Evolutionary conservation across 768 basidiomycete species (phyloP).

Genomic region (Ramaria sp.): DNA sequence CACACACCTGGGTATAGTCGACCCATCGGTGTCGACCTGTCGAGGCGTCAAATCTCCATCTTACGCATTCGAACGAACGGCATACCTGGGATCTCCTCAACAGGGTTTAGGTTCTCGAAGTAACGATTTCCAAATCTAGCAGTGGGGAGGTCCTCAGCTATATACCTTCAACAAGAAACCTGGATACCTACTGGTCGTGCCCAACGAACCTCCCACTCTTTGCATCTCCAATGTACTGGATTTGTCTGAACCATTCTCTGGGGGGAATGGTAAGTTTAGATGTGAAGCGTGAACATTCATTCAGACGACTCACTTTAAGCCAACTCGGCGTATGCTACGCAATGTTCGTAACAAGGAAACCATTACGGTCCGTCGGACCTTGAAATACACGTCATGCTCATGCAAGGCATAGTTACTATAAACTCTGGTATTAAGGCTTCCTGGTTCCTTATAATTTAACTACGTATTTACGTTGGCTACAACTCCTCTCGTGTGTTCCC

Average conservation of each 20-base stretch:
- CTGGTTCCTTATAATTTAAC: not conserved
- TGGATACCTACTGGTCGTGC: slow-evolving; percentile 63
- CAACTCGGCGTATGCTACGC: slow-evolving; percentile 64
- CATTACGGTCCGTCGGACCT: slow-evolving; percentile 28
- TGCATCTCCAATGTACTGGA: slow-evolving; percentile 92
- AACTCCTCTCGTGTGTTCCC: slow-evolving; percentile 26
- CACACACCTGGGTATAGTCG: slow-evolving; percentile 65
- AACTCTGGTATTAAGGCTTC: no score
- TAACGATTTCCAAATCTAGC: slow-evolving; percentile 86
- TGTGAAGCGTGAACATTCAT: not conserved
- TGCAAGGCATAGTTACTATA: no score
- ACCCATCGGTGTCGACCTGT: slow-evolving; percentile 95
- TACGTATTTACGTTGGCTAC: slow-evolving; percentile 7
- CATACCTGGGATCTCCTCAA: slow-evolving; percentile 83
- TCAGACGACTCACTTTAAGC: slow-evolving; percentile 33
- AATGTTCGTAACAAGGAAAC: slow-evolving; percentile 68
- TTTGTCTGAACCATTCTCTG: slow-evolving; percentile 76
- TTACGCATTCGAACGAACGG: slow-evolving; percentile 3
- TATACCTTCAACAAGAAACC: not conserved
- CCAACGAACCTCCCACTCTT: slow-evolving; percentile 75
- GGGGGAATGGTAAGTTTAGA: not conserved
- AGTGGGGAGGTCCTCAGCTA: not conserved
- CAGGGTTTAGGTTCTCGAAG: slow-evolving; percentile 81
- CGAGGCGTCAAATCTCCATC: slow-evolving; percentile 2
- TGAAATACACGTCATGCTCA: no score